Conservation (phyloP, 495 filamentous ascomycete genomes). For the Trichoderma orchidacearum region DNA sequence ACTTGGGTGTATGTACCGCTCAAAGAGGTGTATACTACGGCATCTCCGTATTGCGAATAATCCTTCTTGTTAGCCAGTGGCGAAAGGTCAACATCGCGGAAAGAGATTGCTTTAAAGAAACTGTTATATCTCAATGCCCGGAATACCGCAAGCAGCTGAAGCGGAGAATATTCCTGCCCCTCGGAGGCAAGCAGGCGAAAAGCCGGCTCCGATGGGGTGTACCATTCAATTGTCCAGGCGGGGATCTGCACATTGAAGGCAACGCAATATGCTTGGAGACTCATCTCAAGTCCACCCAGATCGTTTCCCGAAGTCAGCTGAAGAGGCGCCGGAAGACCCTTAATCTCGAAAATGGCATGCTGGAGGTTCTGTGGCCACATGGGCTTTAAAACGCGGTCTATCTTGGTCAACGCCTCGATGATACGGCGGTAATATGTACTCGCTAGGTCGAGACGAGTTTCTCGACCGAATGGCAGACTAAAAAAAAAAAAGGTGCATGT, state of each 20-base stretch:
- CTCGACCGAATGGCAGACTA: slow-evolving; percentile 50
- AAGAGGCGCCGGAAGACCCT: slow-evolving; percentile 41
- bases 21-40: slow-evolving; percentile 14
- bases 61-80: not conserved
- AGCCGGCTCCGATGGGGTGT: slow-evolving; percentile 66
- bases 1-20: slow-evolving; percentile 9
- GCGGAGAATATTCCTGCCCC: slow-evolving; percentile 46
- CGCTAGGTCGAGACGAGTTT: slow-evolving; percentile 58
- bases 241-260: slow-evolving; percentile 61
- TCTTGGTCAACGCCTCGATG: slow-evolving; percentile 55
- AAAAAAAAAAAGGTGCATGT: not conserved
- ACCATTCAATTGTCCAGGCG: slow-evolving; percentile 66
- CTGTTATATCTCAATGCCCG: slow-evolving; percentile 86
- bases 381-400: slow-evolving; percentile 68
- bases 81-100: slow-evolving; percentile 54
- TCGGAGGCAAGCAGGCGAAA: slow-evolving; percentile 67
- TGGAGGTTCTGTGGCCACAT: slow-evolving; percentile 65
- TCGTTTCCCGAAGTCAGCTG: slow-evolving; percentile 52
- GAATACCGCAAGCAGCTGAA: slow-evolving; percentile 77
- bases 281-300: slow-evolving; percentile 66
- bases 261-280: slow-evolving; percentile 73
- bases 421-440: slow-evolving; percentile 68
- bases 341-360: slow-evolving; percentile 48
- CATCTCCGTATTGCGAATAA: slow-evolving; percentile 5
- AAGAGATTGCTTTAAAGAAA: slow-evolving; percentile 74